A percentile compares a stretch with the other conserved stretches of the same genome.
Evolutionary conservation across 2,329 filamentous ascomycete genomes (phyloP).

Genomic region (Exophiala sideris): DNA sequence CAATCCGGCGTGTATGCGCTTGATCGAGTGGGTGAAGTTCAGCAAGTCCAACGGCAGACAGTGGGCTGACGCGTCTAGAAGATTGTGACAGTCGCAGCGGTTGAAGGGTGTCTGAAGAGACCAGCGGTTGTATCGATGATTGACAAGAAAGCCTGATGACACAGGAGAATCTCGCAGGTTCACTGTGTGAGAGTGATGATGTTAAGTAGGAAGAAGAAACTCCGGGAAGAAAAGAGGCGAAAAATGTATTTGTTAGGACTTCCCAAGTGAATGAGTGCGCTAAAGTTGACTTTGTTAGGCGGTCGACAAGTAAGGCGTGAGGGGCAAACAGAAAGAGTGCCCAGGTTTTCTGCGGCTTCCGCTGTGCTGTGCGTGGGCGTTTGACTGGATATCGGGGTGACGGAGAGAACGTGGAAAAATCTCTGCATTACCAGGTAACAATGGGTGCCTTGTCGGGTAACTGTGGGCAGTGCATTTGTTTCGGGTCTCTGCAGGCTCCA

Average conservation of each 20-base stretch:
- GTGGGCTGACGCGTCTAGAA: neutral
- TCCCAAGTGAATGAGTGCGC: neutral
- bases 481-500: too few species aligned
- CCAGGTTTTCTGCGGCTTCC: neutral
- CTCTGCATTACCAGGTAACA: too few species aligned
- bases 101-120: neutral
- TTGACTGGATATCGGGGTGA: neutral
- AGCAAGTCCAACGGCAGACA: neutral
- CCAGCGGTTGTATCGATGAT: neutral
- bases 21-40: slow-evolving; percentile 4
- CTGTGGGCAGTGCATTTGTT: too few species aligned
- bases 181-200: slow-evolving; percentile 20
- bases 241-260: neutral
- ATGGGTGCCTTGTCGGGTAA: too few species aligned
- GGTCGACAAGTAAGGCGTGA: neutral
- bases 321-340: neutral
- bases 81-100: neutral
- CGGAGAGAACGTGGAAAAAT: neutral
- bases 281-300: slow-evolving; percentile 1
- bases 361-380: neutral
- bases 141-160: slow-evolving; percentile 20
- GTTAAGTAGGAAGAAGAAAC: slow-evolving; percentile 25
- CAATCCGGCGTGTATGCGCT: slow-evolving; percentile 47
- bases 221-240: slow-evolving; percentile 24
- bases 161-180: slow-evolving; percentile 16